Percentiles rank a stretch among this genome's conserved stretches.
Evolutionary conservation across 805 yeast species (phyloP).

Genomic region (Danielozyma ontarioensis): DNA sequence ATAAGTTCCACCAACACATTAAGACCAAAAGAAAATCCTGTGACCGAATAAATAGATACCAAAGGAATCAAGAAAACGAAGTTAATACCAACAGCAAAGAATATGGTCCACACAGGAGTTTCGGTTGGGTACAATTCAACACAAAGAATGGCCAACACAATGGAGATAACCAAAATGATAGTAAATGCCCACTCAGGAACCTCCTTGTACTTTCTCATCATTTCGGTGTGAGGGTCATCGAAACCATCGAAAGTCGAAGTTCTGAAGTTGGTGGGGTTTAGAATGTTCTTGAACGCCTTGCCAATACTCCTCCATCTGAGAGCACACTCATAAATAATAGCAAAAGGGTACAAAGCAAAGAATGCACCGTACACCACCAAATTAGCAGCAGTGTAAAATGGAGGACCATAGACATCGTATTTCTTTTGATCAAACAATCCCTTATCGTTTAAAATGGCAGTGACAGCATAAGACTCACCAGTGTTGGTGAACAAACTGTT

Average conservation of each 20-base stretch:
- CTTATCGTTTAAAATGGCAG: constrained; percentile 7
- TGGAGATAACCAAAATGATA: constrained; percentile 19
- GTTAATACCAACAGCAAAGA: constrained; percentile 16
- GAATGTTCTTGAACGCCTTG: background rate
- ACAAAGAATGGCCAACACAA: constrained; percentile 14
- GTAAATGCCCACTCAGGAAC: constrained; percentile 32
- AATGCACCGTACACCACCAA: constrained; percentile 23
- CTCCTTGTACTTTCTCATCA: constrained; percentile 29
- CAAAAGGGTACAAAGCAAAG: constrained; percentile 24
- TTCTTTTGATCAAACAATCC: constrained; percentile 13
- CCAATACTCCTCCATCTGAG: constrained; percentile 3
- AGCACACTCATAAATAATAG: constrained; percentile 6
- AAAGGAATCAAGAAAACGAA: constrained; percentile 17
- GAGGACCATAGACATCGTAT: constrained; percentile 22
- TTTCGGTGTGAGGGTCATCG: constrained; percentile 23
- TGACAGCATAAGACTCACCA: constrained; percentile 17
- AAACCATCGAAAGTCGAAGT: constrained; percentile 9
- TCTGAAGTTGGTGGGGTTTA: constrained; percentile 8
- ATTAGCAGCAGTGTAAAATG: constrained; percentile 25
- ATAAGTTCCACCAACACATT: constrained; percentile 16
- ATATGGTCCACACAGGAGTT: constrained; percentile 20
- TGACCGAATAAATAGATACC: constrained; percentile 9
- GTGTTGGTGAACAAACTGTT: constrained; percentile 18
- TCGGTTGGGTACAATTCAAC: constrained; percentile 6
- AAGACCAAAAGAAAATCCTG: constrained; percentile 9